phyloP scores from a whole-genome alignment of 345 rosid species.

The Euclidium syriacum region DNA sequence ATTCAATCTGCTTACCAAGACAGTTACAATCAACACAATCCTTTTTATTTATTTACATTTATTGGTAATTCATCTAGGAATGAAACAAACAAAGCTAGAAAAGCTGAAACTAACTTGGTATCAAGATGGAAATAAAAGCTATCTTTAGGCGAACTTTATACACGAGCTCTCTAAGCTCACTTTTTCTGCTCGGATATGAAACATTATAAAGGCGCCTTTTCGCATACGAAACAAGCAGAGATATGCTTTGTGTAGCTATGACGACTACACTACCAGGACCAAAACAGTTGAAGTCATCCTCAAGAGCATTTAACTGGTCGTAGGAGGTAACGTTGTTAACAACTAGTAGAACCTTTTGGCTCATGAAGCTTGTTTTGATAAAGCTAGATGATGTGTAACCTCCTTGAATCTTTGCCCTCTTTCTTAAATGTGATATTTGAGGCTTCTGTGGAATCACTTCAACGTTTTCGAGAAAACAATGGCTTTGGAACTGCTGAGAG shows the following conservation, averaged over 20 bases:
- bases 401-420: constrained; percentile 8
- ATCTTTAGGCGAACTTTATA: no score
- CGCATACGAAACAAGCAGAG: neutral
- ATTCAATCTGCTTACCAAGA: constrained; percentile 60
- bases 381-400: neutral
- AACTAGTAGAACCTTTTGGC: constrained; percentile 15
- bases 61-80: no score
- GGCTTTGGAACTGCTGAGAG: constrained; percentile 17
- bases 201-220: no score
- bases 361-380: neutral
- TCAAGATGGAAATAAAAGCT: no score
- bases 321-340: neutral
- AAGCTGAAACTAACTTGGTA: no score
- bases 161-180: no score
- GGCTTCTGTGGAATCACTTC: neutral
- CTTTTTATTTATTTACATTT: no score
- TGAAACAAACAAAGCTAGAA: no score
- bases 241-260: constrained; percentile 14
- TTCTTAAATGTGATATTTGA: neutral
- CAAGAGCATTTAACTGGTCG: constrained; percentile 12
- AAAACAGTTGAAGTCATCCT: constrained; percentile 3
- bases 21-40: constrained; percentile 52
- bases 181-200: no score
- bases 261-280: constrained; percentile 17
- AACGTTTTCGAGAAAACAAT: constrained; percentile 26